These are phyloP conservation scores for Linderniella brevidens DNA, from an alignment of 257 asterid species.

Conservation along the genomic window DNA sequence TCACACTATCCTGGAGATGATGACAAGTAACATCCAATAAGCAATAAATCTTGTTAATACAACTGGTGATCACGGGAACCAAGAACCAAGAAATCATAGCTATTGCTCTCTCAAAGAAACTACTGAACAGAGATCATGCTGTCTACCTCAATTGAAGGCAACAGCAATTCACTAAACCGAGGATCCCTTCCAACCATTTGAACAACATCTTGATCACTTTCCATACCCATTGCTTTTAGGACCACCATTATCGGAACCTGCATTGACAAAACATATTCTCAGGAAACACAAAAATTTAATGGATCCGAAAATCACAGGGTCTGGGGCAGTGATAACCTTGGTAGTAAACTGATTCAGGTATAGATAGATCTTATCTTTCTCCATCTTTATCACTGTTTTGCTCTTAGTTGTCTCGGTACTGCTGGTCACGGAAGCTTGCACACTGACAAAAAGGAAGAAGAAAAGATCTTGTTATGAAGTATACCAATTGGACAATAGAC, in stretches of 20 bases:
- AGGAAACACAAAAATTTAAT: conserved; percentile 2
- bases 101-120: not conserved
- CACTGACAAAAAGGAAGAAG: conserved; percentile 27
- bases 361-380: conserved; percentile 73
- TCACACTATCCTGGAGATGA: conserved; percentile 91
- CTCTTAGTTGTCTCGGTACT: conserved; percentile 62
- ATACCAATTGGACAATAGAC: too few species aligned
- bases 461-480: not conserved
- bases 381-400: conserved; percentile 73
- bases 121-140: not conserved
- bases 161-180: conserved; percentile 60
- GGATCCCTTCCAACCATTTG: conserved; percentile 99
- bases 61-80: too few species aligned
- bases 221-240: conserved; percentile 98
- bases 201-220: conserved; percentile 93
- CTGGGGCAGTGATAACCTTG: conserved; percentile 35
- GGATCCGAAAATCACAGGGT: conserved; percentile 6
- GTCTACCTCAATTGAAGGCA: conserved; percentile 89
- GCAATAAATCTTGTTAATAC: conserved; percentile 7
- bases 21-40: conserved; percentile 13
- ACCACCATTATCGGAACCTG: conserved; percentile 85
- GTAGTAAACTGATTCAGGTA: conserved; percentile 42
- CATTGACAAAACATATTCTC: conserved; percentile 7
- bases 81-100: not conserved
- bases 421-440: conserved; percentile 95